Evolutionary conservation across 345 rosid genomes (phyloP).

Genomic region (Heritiera littoralis): DNA sequence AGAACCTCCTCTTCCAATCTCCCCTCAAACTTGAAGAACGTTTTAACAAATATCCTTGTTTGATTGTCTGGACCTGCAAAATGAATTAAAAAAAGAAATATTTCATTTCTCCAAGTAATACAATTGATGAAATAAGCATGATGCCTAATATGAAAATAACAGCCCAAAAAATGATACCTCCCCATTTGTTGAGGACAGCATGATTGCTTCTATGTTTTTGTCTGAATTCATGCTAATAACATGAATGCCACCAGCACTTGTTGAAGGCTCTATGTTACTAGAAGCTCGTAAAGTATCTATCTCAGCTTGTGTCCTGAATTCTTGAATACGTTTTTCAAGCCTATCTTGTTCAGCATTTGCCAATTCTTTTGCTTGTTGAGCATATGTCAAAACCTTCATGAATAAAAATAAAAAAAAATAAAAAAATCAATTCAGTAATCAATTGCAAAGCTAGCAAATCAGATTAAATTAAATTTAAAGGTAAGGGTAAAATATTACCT

Average conservation of each 20-base stretch:
- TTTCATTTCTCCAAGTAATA: constrained; percentile 8
- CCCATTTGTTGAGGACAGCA: constrained; percentile 52
- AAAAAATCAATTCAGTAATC: constrained; percentile 4
- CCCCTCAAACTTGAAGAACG: constrained; percentile 68
- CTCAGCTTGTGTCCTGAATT: constrained; percentile 83
- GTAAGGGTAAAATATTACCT: constrained; percentile 44
- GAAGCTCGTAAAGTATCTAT: constrained; percentile 54
- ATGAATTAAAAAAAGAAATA: constrained; percentile 18
- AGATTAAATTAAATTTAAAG: background rate
- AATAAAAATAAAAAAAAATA: background rate
- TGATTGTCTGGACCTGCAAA: constrained; percentile 57
- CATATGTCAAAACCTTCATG: constrained; percentile 68
- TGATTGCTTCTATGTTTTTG: constrained; percentile 52
- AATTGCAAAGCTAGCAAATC: background rate
- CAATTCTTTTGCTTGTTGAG: constrained; percentile 83
- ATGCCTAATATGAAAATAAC: background rate
- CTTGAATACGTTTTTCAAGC: constrained; percentile 87
- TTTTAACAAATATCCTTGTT: constrained; percentile 81
- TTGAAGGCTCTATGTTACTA: constrained; percentile 41
- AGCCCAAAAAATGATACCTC: constrained; percentile 44
- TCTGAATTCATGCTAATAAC: constrained; percentile 45
- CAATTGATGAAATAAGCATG: background rate
- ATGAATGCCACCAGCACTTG: constrained; percentile 41
- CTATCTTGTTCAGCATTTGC: constrained; percentile 74
- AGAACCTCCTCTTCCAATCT: constrained; percentile 89